phyloP scores from a whole-genome alignment of 2,329 filamentous ascomycete species.

The Ophiostoma tasmaniense region DNA sequence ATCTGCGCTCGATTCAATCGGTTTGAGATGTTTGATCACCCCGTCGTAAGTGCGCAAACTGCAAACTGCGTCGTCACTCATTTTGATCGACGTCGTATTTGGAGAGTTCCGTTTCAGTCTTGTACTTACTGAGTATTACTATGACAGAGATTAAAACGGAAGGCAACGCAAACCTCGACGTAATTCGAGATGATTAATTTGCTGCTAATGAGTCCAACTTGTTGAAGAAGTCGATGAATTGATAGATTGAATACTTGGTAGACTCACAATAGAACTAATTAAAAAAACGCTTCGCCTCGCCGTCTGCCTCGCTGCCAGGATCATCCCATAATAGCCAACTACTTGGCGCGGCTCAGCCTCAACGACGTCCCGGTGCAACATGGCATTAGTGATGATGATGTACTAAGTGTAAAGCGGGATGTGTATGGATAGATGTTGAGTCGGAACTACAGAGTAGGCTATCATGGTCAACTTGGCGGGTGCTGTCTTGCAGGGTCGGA shows the following conservation, averaged over 20 bases:
- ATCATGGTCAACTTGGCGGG: too few species aligned
- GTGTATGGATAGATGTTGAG: too few species aligned
- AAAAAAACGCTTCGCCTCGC: slow-evolving; percentile 13
- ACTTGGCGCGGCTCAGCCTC: slow-evolving; percentile 1
- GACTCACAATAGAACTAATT: not conserved
- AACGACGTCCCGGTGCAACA: not conserved
- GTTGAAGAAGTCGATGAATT: not conserved
- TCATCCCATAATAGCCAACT: not conserved
- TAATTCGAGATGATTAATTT: not conserved
- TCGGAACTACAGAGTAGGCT: too few species aligned
- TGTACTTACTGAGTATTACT: not conserved
- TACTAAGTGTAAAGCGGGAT: too few species aligned
- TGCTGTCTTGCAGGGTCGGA: too few species aligned
- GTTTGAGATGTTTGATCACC: not conserved
- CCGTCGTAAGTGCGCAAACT: not conserved
- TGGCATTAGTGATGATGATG: not conserved
- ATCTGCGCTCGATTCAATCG: not conserved
- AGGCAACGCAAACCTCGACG: not conserved
- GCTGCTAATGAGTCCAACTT: not conserved
- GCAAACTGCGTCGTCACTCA: not conserved
- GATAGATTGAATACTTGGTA: not conserved
- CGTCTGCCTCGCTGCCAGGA: slow-evolving; percentile 15
- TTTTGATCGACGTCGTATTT: not conserved
- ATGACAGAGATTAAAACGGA: not conserved
- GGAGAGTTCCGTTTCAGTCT: not conserved